These are phyloP conservation scores for Pseudocercospora macadamiae DNA, from an alignment of 2,329 filamentous ascomycete genomes.

Conservation along the genomic window DNA sequence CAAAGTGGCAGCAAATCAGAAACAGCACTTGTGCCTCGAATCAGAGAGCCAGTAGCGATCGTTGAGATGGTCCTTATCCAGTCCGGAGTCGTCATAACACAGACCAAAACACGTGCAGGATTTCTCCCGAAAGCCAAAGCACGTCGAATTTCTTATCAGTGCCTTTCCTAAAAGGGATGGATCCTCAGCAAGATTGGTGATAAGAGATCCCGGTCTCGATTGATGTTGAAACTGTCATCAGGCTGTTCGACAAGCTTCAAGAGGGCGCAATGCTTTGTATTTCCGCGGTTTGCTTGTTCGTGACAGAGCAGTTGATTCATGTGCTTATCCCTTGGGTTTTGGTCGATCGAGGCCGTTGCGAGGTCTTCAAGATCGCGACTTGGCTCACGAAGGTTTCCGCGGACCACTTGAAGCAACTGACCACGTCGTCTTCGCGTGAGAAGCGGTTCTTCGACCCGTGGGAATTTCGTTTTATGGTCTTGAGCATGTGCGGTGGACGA, in stretches of 20 bases:
- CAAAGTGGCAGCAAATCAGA: background rate
- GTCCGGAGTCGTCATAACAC: constrained; percentile 4
- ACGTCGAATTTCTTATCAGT: constrained; percentile 6
- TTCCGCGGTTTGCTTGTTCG: constrained; percentile 7
- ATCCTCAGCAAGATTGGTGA: background rate
- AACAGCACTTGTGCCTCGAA: background rate
- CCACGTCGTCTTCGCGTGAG: too few species aligned
- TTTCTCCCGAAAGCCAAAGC: constrained; percentile 6
- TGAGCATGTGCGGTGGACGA: too few species aligned
- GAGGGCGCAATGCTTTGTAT: background rate
- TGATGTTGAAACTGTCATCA: background rate
- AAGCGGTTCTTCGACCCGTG: too few species aligned
- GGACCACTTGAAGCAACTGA: too few species aligned
- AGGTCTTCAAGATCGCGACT: too few species aligned
- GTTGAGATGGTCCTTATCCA: background rate
- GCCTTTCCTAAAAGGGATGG: constrained; percentile 1
- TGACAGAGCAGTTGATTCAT: background rate
- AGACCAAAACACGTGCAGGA: too few species aligned
- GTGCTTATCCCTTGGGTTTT: too few species aligned
- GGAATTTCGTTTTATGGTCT: too few species aligned
- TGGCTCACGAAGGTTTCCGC: too few species aligned
- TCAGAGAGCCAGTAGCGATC: background rate
- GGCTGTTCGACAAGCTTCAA: background rate
- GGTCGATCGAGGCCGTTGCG: too few species aligned
- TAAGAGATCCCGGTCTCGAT: background rate